Evolutionary conservation across 2,329 filamentous ascomycete genomes (phyloP).

Genomic region (Pseudogymnoascus sp.): DNA sequence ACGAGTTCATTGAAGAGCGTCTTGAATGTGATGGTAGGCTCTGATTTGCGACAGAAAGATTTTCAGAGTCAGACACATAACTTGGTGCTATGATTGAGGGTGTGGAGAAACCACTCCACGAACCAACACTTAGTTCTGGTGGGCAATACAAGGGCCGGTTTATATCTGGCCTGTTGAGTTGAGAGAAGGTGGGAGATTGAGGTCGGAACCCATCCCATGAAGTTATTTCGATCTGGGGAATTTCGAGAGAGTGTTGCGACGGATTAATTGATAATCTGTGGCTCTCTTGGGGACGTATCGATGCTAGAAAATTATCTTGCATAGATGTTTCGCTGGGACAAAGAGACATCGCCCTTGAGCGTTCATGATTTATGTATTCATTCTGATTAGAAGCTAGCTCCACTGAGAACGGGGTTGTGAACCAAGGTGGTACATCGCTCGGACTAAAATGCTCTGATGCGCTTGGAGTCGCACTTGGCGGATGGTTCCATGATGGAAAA

Average conservation of each 20-base stretch:
- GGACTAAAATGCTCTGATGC: background rate
- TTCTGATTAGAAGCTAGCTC: background rate
- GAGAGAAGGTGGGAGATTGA: background rate
- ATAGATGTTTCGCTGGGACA: background rate
- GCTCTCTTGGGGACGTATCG: background rate
- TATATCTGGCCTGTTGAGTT: background rate
- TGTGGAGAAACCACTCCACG: background rate
- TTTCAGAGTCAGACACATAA: background rate
- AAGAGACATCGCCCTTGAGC: background rate
- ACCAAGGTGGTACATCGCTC: background rate
- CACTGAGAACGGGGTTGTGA: background rate
- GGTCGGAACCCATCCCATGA: background rate
- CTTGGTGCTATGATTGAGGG: background rate
- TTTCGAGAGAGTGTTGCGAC: background rate
- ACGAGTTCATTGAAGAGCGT: background rate
- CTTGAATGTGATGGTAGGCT: background rate
- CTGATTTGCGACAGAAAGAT: background rate
- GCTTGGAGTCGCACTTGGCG: background rate
- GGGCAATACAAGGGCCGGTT: background rate
- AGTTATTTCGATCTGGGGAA: background rate
- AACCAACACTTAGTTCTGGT: background rate
- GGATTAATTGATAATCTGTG: background rate
- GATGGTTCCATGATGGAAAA: background rate
- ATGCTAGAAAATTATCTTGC: background rate
- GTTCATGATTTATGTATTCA: background rate